Base-by-base conservation (phyloP, 345 rosid genomes). In the Abelmoschus esculentus region DNA sequence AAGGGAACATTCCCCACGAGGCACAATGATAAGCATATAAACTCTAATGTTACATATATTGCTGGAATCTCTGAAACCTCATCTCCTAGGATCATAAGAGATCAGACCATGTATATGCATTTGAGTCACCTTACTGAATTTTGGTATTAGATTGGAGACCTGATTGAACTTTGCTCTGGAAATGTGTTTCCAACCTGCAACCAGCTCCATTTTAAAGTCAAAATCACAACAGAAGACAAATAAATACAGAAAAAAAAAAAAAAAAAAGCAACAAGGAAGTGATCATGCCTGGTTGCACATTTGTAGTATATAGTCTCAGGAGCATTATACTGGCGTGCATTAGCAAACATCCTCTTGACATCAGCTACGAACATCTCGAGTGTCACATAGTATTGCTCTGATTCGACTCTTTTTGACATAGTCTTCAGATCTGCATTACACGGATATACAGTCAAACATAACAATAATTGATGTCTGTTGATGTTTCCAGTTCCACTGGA, bases 341-440 rank as follows among this genome's bases (percentile, higher is more conserved):
- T 92, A 38, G 83, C 79, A 79, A 90, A 92, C 98, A 96, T 96
- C 77, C 98, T 81, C 87, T 88, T 96, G 67, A 76, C 98, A 77
- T 96, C 99, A 17, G 96, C 95, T 26, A 89, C 77, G 77, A 96
- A 96, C 99, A 92, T 96, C 78, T 96, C 99, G 11, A 96, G 77
- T 0, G 99, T 96, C 44, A 89, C 91, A 49, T 96, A 92, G 72
- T 89, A 96, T 82, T 86, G 97, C 79, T 92, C 99, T 0, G 97
- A 89, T 71, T 96, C 99, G 50, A 92, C 96, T 76, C 98, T 84
- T 80, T 89, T 96, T 0, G 86, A 77, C 87, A 92, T 87, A 22
- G 97, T 92, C 89, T 85, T 92, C 81, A 92, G 79, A 85, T 96
- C 99, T 96, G 86, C 67, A 77, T 61, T 26, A 75, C 57, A 72